Evolutionary conservation across 768 basidiomycete species (phyloP).

Genomic region (Myochromella boudieri): DNA sequence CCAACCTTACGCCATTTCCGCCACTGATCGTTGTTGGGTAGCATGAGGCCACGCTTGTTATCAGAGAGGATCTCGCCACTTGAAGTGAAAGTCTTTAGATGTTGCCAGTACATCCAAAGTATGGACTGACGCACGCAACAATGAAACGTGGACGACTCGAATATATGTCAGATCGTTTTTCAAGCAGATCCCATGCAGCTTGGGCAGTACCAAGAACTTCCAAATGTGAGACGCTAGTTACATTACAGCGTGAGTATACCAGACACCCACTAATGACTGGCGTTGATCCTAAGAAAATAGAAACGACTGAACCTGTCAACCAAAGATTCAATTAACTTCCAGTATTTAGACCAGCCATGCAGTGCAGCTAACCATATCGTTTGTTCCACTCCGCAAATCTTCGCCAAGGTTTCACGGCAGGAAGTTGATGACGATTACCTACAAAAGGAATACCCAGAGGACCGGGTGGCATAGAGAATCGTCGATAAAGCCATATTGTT

Average conservation of each 20-base stretch:
- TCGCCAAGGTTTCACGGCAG: slow-evolving; percentile 44
- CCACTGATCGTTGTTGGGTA: slow-evolving; percentile 44
- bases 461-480: slow-evolving; percentile 43
- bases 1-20: slow-evolving; percentile 45
- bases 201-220: slow-evolving; percentile 46
- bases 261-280: slow-evolving; percentile 36
- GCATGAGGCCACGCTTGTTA: slow-evolving; percentile 45
- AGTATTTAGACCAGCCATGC: background rate
- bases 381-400: slow-evolving; percentile 48
- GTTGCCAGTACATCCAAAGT: background rate
- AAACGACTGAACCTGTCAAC: slow-evolving; percentile 36
- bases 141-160: slow-evolving; percentile 48
- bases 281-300: slow-evolving; percentile 40
- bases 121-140: slow-evolving; percentile 30
- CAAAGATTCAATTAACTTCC: background rate
- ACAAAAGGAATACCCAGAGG: slow-evolving; percentile 43
- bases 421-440: slow-evolving; percentile 47
- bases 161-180: slow-evolving; percentile 46
- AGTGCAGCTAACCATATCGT: slow-evolving; percentile 41
- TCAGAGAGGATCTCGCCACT: slow-evolving; percentile 48
- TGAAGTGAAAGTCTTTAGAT: background rate
- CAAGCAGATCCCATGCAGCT: slow-evolving; percentile 46
- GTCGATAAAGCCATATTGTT: slow-evolving; percentile 29
- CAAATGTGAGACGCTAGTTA: background rate
- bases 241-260: background rate